Percentiles rank a stretch among this genome's conserved stretches.
These are phyloP conservation scores for Neurospora sp. DNA, from an alignment of 495 filamentous ascomycete genomes.

Conservation along the genomic window DNA sequence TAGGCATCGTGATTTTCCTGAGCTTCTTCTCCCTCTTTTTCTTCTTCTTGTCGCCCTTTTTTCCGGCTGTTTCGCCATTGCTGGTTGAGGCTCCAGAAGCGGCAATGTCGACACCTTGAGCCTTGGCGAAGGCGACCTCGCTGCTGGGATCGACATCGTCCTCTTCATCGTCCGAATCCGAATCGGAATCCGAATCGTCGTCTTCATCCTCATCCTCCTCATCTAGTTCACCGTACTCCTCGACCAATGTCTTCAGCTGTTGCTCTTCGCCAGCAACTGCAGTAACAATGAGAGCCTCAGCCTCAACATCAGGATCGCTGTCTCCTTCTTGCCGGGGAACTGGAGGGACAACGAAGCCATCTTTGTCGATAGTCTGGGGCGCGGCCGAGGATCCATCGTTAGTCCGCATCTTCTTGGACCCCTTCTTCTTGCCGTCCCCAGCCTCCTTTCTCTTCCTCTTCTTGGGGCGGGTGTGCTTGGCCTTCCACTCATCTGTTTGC, in stretches of 20 bases:
- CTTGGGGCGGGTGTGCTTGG: slow-evolving; percentile 28
- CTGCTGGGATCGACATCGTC: slow-evolving; percentile 17
- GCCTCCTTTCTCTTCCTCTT: slow-evolving; percentile 33
- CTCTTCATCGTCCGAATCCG: background rate
- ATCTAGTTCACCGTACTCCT: slow-evolving; percentile 27
- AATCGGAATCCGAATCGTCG: slow-evolving; percentile 10
- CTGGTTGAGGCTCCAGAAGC: background rate
- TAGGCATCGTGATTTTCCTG: slow-evolving; percentile 17
- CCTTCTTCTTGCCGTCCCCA: slow-evolving; percentile 20
- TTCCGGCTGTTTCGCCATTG: background rate
- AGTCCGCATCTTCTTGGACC: slow-evolving; percentile 6
- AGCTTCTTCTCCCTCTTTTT: slow-evolving; percentile 1
- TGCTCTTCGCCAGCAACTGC: slow-evolving; percentile 3
- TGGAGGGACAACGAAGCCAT: slow-evolving; percentile 21
- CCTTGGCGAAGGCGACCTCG: slow-evolving; percentile 24
- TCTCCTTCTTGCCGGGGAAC: slow-evolving; percentile 9
- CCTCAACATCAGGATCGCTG: background rate
- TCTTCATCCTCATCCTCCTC: slow-evolving; percentile 22
- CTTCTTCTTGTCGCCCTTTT: background rate
- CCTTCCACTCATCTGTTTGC: slow-evolving; percentile 41
- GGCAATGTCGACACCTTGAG: slow-evolving; percentile 18
- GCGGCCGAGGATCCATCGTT: slow-evolving; percentile 15
- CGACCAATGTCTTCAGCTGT: slow-evolving; percentile 19
- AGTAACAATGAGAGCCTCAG: slow-evolving; percentile 7
- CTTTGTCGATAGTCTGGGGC: slow-evolving; percentile 13